Evolutionary conservation across 2,329 filamentous ascomycete genomes (phyloP).

Genomic region (Teratosphaeria destructans): DNA sequence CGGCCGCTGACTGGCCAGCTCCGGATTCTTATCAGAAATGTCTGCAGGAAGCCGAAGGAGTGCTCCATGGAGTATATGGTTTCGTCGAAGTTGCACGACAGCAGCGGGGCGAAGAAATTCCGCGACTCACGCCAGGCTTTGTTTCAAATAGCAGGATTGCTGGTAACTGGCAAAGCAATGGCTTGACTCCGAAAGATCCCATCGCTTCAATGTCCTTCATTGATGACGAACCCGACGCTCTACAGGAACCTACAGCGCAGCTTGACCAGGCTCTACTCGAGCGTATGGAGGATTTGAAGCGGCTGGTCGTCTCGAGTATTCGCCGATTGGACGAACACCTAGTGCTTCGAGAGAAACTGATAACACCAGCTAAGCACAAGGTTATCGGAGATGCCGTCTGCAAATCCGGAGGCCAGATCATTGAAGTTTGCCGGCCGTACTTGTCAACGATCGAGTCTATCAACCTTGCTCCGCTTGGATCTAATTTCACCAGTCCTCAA

Average conservation of each 20-base stretch:
- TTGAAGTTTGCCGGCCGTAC: constrained; percentile 86
- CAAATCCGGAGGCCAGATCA: constrained; percentile 62
- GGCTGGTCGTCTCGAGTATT: constrained; percentile 74
- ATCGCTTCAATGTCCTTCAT: constrained; percentile 60
- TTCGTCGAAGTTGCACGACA: constrained; percentile 93
- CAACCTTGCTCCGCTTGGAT: constrained; percentile 69
- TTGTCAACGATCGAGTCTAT: constrained; percentile 84
- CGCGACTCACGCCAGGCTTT: constrained; percentile 86
- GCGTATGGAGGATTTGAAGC: constrained; percentile 73
- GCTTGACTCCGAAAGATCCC: constrained; percentile 52
- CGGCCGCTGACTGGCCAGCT: constrained; percentile 89
- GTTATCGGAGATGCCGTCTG: constrained; percentile 75
- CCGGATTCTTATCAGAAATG: constrained; percentile 92
- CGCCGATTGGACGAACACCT: constrained; percentile 80
- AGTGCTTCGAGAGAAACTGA: constrained; percentile 64
- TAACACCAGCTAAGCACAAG: constrained; percentile 68
- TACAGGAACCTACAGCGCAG: constrained; percentile 58
- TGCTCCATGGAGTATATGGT: constrained; percentile 84
- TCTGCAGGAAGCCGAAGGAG: constrained; percentile 91
- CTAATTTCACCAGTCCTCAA: constrained; percentile 72
- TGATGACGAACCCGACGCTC: constrained; percentile 72
- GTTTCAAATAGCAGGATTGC: constrained; percentile 74
- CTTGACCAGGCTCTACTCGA: constrained; percentile 72
- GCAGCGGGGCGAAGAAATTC: constrained; percentile 86
- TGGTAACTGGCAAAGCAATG: constrained; percentile 74